Conservation (phyloP, 371 early-diverging fungal genomes). For the Furculomyces boomerangus region DNA sequence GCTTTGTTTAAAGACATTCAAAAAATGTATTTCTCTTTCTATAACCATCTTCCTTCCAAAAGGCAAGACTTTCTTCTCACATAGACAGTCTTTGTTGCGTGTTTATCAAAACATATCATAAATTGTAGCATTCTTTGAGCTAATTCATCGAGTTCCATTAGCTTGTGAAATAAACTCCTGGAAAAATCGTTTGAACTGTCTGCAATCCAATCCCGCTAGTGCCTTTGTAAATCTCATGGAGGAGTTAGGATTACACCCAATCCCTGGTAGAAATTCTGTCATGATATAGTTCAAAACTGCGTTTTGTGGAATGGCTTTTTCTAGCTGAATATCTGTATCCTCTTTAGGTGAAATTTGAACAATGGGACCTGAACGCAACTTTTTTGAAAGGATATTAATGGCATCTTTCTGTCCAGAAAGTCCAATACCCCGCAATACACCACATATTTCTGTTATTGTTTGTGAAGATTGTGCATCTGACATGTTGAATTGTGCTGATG, state of each 20-base stretch:
- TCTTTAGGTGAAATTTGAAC: slow-evolving; percentile 6
- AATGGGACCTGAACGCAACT: slow-evolving; percentile 7
- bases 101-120: too few relatives aligned
- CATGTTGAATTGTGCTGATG: slow-evolving; percentile 52
- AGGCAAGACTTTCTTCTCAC: too few relatives aligned
- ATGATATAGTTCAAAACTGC: slow-evolving; percentile 12
- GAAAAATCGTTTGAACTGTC: slow-evolving; percentile 13
- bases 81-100: too few relatives aligned
- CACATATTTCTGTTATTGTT: slow-evolving; percentile 66
- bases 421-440: slow-evolving; percentile 48
- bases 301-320: slow-evolving; percentile 17
- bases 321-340: slow-evolving; percentile 10
- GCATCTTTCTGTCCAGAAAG: slow-evolving; percentile 14
- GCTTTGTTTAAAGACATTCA: too few relatives aligned
- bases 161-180: too few relatives aligned
- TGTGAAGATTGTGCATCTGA: slow-evolving; percentile 61
- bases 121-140: too few relatives aligned
- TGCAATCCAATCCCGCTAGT: slow-evolving; percentile 15
- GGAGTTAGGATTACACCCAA: slow-evolving; percentile 16
- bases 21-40: too few relatives aligned
- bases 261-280: slow-evolving; percentile 11
- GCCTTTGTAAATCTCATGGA: slow-evolving; percentile 21
- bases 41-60: too few relatives aligned
- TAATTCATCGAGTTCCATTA: too few relatives aligned
- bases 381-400: background rate